Evolutionary conservation across 139 green algal genomes (phyloP).

Genomic region (Desmodesmus armatus): DNA sequence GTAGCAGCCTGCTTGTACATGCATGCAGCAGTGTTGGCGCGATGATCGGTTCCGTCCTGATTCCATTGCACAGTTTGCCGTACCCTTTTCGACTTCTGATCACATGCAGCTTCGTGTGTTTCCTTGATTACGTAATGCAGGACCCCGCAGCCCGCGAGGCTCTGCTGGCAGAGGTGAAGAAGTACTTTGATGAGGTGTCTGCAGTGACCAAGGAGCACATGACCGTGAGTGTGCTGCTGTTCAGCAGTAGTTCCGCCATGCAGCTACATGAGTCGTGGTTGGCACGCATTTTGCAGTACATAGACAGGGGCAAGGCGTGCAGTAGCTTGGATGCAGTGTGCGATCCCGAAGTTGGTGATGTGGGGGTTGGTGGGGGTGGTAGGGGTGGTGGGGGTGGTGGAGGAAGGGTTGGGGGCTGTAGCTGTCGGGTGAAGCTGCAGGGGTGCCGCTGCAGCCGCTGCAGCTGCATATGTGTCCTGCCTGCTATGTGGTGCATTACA

Average conservation of each 20-base stretch:
- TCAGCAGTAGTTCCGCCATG: not conserved
- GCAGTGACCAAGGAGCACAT: constrained; percentile 11
- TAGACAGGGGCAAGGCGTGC: too few relatives aligned
- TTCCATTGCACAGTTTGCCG: not conserved
- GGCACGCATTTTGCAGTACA: not conserved
- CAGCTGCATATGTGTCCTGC: too few relatives aligned
- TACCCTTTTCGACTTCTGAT: not conserved
- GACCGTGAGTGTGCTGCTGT: constrained; percentile 26
- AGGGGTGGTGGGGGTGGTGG: not conserved
- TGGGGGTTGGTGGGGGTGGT: not conserved
- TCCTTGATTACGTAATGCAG: not conserved
- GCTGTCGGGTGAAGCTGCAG: too few relatives aligned
- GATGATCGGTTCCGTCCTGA: too few relatives aligned
- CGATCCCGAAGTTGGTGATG: not conserved
- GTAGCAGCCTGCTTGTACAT: too few relatives aligned
- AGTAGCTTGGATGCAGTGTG: not conserved
- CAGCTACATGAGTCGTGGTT: not conserved
- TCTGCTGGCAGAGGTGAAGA: not conserved
- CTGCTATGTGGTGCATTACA: too few relatives aligned
- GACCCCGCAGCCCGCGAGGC: constrained; percentile 25
- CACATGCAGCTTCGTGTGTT: too few relatives aligned
- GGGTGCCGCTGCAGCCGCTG: too few relatives aligned
- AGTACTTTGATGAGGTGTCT: constrained; percentile 1
- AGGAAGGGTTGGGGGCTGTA: too few relatives aligned
- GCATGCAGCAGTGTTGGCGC: too few relatives aligned